A percentile compares a stretch with the other conserved stretches of the same genome.
Evolutionary conservation across 805 yeast genomes (phyloP).

Genomic region (Suhomyces emberorum): DNA sequence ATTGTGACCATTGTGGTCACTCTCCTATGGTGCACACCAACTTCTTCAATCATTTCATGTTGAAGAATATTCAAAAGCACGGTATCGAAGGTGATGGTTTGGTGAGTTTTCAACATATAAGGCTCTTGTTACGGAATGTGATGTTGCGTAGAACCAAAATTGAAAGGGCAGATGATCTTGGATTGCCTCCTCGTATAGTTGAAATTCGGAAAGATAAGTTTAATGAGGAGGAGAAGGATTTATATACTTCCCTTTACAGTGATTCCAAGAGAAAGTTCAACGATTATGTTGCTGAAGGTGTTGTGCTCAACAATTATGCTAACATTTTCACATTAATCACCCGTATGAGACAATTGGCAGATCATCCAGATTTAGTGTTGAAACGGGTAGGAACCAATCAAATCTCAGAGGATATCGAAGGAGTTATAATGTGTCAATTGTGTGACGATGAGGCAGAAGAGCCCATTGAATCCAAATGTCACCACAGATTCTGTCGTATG

Average conservation of each 20-base stretch:
- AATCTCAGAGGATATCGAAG: constrained; percentile 40
- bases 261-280: constrained; percentile 86
- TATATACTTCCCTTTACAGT: constrained; percentile 81
- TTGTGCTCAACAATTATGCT: constrained; percentile 93
- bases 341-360: constrained; percentile 96
- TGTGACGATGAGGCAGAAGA: constrained; percentile 99
- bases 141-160: constrained; percentile 94
- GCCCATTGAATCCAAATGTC: constrained; percentile 91
- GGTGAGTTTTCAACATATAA: constrained; percentile 73
- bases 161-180: constrained; percentile 96
- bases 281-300: constrained; percentile 94
- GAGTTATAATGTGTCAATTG: constrained; percentile 74
- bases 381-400: constrained; percentile 53
- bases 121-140: constrained; percentile 67
- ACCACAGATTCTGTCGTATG: constrained; percentile 88
- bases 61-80: constrained; percentile 86
- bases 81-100: constrained; percentile 82
- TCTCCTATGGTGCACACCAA: constrained; percentile 93
- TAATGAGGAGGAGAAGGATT: constrained; percentile 92
- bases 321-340: constrained; percentile 94
- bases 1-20: constrained; percentile 85
- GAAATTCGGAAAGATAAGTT: constrained; percentile 83
- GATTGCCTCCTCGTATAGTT: constrained; percentile 93
- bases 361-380: constrained; percentile 94
- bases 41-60: constrained; percentile 91